Conservation (phyloP, 441 rosid genomes). For the Pelargonium cotyledonis region DNA sequence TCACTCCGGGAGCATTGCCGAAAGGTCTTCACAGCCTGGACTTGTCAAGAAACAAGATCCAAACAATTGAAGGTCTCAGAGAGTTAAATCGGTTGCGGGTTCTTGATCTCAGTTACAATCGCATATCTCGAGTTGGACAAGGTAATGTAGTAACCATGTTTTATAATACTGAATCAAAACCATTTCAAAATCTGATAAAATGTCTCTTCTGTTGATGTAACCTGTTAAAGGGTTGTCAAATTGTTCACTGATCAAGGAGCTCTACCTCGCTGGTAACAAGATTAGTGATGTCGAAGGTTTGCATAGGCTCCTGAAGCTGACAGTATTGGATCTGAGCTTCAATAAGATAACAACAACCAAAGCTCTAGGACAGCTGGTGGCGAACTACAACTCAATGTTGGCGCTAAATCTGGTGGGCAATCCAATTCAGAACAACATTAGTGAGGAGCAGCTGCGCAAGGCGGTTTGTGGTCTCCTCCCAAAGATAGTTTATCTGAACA, state of each 20-base stretch:
- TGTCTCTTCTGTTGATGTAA: neutral
- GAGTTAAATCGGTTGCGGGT: slow-evolving; percentile 68
- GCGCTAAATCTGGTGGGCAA: slow-evolving; percentile 82
- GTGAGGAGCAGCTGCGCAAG: slow-evolving; percentile 78
- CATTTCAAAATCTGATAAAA: too few relatives aligned
- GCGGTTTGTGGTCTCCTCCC: slow-evolving; percentile 70
- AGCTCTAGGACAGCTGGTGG: slow-evolving; percentile 84
- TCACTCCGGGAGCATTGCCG: slow-evolving; percentile 68
- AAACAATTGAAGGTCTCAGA: slow-evolving; percentile 73
- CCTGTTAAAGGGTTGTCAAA: slow-evolving; percentile 61
- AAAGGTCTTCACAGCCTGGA: slow-evolving; percentile 76
- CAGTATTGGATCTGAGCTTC: slow-evolving; percentile 82
- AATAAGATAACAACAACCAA: slow-evolving; percentile 83
- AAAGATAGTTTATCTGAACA: slow-evolving; percentile 71
- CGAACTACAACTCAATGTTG: slow-evolving; percentile 75
- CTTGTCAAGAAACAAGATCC: slow-evolving; percentile 82
- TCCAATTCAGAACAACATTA: slow-evolving; percentile 69
- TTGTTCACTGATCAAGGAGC: slow-evolving; percentile 80
- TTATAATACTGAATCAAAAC: too few relatives aligned
- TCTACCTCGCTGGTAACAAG: slow-evolving; percentile 86
- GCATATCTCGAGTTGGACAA: slow-evolving; percentile 79
- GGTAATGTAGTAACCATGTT: slow-evolving; percentile 37
- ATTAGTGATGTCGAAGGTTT: slow-evolving; percentile 79
- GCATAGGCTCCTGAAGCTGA: slow-evolving; percentile 81
- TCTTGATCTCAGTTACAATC: slow-evolving; percentile 87